Evolutionary conservation across 495 filamentous ascomycete species (phyloP), one percentile per base, ranked within the genome.

Genomic region (Xylaria flabelliformis): DNA sequence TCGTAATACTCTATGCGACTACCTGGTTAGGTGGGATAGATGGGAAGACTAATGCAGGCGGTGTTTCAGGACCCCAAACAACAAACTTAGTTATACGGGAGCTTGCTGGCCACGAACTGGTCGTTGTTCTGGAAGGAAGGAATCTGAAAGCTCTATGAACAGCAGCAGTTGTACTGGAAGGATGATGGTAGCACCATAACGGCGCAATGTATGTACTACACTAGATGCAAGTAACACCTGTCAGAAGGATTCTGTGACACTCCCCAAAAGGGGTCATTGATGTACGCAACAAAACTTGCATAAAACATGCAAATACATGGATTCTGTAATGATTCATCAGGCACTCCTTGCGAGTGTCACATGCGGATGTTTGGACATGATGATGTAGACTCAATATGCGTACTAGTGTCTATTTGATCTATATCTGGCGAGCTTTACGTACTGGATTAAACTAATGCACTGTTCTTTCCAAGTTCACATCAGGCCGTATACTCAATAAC

Each of bases 401-500:
- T 67, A 67, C 65, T 41, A 42, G 34, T 39, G 50, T 67, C 65
- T 67, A 67, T 56, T 19, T 56, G 46, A 32, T 67, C 65, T 67
- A 56, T 67, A 67, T 42, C 21, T 42, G 53, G 36, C 50, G 65
- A 56, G 34, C 32, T 61, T 36, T 34, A 39, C 58, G n/a, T 61
- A n/a, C 58, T 61, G 34, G 29, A 61, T 61, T 61, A 61, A 21
- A 61, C 50, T 67, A 55, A 67, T 42, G 65, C 36, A 21, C 55
- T 17, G 13, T n/a, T 44, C 39, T 6, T 44, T 64, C 42, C 48
- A 21, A 24, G 8, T 19, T 19, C 34, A 36, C 50, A 7, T 61
- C 53, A 24, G 24, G 53, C 53, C 67, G 41, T 36, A 55, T 58
- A 34, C 26, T 56, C n/a, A 41, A 51, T 42, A 48, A 61, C 29